Percentiles rank a stretch among this genome's conserved stretches.
These are phyloP conservation scores for Colletotrichum sp. DNA, from an alignment of 2,329 filamentous ascomycete species.

Conservation along the genomic window DNA sequence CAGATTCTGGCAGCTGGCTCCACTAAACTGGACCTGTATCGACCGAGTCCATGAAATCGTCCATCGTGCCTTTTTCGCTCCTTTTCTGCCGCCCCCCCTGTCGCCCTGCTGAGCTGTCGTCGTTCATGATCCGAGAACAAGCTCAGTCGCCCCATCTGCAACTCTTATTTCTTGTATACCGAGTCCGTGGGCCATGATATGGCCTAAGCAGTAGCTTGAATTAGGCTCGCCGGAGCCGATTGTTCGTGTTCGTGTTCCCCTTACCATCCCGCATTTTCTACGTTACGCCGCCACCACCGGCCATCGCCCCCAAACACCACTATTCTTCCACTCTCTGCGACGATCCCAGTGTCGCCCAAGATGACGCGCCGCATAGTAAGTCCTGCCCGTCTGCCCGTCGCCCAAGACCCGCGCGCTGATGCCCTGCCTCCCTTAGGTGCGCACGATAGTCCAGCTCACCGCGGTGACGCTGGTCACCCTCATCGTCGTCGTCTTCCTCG, in stretches of 20 bases:
- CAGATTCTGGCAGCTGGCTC: slow-evolving; percentile 10
- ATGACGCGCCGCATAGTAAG: slow-evolving; percentile 28
- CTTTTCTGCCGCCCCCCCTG: slow-evolving; percentile 8
- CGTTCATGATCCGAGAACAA: background rate
- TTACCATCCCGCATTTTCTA: background rate
- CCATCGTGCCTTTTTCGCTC: slow-evolving; percentile 4
- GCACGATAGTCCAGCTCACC: slow-evolving; percentile 78
- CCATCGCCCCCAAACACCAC: background rate
- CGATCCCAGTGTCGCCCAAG: slow-evolving; percentile 8
- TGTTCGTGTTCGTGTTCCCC: slow-evolving; percentile 2
- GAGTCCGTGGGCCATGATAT: slow-evolving; percentile 15
- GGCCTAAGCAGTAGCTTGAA: slow-evolving; percentile 16
- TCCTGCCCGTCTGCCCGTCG: background rate
- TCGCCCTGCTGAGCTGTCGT: background rate
- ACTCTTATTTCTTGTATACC: background rate
- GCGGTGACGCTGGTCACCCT: slow-evolving; percentile 70
- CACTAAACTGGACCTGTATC: slow-evolving; percentile 7
- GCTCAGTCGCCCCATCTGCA: slow-evolving; percentile 1
- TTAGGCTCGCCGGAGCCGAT: slow-evolving; percentile 19
- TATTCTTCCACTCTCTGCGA: background rate
- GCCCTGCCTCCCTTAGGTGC: slow-evolving; percentile 46
- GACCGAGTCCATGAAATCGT: slow-evolving; percentile 1
- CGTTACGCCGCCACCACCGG: background rate
- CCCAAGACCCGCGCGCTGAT: background rate
- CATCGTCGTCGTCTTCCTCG: slow-evolving; percentile 79